Percentiles rank a stretch among this genome's conserved stretches.
These are phyloP conservation scores for Malus sieversii DNA, from an alignment of 306 rosid species.

Conservation along the genomic window DNA sequence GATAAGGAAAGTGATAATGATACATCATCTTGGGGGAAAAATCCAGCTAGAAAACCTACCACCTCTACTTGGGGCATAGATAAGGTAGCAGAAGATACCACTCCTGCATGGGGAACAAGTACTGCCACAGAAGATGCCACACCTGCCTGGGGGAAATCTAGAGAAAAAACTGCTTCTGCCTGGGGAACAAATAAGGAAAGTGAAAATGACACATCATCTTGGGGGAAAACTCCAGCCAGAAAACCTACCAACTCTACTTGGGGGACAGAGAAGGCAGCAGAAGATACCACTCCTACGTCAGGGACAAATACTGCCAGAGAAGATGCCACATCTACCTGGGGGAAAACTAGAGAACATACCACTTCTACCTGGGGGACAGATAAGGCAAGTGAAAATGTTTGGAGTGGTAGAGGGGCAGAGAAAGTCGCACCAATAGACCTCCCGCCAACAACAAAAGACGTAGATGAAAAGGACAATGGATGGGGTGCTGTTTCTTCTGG, in stretches of 20 bases:
- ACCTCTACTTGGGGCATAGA: conserved; percentile 1
- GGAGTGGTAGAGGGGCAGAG: conserved; percentile 1
- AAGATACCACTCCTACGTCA: not conserved
- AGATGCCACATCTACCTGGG: not conserved
- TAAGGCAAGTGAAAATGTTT: not conserved
- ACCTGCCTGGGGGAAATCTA: not conserved
- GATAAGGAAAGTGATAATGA: not conserved
- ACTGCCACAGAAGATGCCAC: not conserved
- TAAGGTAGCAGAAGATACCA: not conserved
- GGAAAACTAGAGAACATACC: not conserved
- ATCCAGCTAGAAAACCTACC: not conserved
- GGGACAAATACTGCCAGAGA: not conserved
- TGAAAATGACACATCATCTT: not conserved
- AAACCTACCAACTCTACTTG: not conserved
- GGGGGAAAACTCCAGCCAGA: not conserved
- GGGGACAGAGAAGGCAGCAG: not conserved
- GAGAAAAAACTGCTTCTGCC: not conserved
- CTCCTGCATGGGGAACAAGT: not conserved
- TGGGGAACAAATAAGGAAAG: not conserved
- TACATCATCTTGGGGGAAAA: not conserved
- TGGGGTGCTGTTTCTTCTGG: not conserved
- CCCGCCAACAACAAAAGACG: conserved; percentile 1
- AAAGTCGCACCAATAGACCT: conserved; percentile 14
- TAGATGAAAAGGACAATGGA: not conserved
- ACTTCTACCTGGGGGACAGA: conserved; percentile 2